These are phyloP conservation scores for Leishmania arabica DNA, from an alignment of 208 protist species.

Conservation along the genomic window DNA sequence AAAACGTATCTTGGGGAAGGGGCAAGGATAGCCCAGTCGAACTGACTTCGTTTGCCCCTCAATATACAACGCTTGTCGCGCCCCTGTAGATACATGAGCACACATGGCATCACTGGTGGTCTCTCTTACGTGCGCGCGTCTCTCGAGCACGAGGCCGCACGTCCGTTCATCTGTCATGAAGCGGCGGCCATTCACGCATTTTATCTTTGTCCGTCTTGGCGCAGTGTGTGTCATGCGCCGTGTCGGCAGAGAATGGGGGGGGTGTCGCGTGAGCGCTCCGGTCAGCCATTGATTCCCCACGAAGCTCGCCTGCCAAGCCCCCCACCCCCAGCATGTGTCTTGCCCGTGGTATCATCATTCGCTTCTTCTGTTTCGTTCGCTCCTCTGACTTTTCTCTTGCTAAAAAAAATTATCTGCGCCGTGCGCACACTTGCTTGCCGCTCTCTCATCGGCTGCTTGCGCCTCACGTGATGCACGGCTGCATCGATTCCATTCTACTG, in stretches of 20 bases:
- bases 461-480: background rate
- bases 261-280: background rate
- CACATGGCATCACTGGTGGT: background rate
- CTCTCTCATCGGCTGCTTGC: background rate
- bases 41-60: no score
- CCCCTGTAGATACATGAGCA: background rate
- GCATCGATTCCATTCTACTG: background rate
- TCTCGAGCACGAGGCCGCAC: background rate
- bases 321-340: background rate
- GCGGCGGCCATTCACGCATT: background rate
- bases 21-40: background rate
- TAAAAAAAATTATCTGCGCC: background rate
- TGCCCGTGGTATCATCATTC: background rate
- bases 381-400: background rate
- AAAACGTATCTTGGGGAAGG: background rate
- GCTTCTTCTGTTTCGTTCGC: slow-evolving; percentile 4
- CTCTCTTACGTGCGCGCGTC: background rate
- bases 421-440: background rate
- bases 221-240: background rate
- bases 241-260: background rate
- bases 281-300: background rate
- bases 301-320: background rate
- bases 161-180: background rate
- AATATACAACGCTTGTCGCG: no score
- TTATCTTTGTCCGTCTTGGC: background rate